These are phyloP conservation scores for Oenanthe javanica DNA, from an alignment of 140 eudicot species.

Conservation along the genomic window DNA sequence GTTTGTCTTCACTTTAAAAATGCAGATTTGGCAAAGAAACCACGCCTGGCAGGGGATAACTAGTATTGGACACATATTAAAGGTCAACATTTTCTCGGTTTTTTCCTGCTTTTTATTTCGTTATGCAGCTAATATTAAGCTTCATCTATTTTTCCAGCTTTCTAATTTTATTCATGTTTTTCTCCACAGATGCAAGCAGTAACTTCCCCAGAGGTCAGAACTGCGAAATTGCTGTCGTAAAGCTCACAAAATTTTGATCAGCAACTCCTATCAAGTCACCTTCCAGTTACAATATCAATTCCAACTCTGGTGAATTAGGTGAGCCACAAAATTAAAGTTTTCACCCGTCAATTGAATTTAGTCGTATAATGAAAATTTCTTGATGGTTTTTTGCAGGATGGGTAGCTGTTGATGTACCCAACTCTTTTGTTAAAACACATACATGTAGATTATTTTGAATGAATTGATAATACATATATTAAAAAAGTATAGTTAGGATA, in stretches of 20 bases:
- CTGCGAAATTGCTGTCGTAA: neutral
- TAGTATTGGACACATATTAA: slow-evolving; percentile 9
- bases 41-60: slow-evolving; percentile 9
- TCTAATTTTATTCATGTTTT: neutral
- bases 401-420: slow-evolving; percentile 18
- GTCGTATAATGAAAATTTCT: neutral
- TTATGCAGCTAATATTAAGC: neutral
- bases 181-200: neutral
- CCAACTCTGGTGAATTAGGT: neutral
- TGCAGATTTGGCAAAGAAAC: slow-evolving; percentile 7
- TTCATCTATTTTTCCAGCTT: neutral
- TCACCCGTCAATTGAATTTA: neutral
- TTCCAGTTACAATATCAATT: neutral
- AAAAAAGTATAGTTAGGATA: neutral
- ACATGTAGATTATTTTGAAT: neutral
- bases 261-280: neutral
- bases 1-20: neutral
- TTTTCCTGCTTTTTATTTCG: neutral
- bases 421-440: slow-evolving; percentile 15
- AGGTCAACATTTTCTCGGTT: slow-evolving; percentile 15
- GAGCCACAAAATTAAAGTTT: too few relatives aligned
- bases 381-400: slow-evolving; percentile 30
- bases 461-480: neutral
- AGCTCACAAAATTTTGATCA: neutral
- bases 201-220: neutral